Base-by-base conservation (phyloP, 1,139 yeast species). In the Suhomyces choctaworum region DNA sequence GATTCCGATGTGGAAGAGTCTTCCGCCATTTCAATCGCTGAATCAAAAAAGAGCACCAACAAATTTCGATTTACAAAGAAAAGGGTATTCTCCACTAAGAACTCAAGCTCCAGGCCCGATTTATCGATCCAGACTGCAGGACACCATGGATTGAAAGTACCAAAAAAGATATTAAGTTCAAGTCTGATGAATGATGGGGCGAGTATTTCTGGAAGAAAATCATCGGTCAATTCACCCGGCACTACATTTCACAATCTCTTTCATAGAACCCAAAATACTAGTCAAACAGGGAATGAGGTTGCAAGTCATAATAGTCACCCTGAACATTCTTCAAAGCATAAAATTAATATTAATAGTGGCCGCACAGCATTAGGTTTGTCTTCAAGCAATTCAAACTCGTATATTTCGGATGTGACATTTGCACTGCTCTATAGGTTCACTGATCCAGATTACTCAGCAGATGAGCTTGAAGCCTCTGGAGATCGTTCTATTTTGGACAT, bases 371-470 rank as follows among this genome's bases (percentile, higher is more conserved):
- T 68, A n/a, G 51, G 60, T 4, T 50, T 69, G 15, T 67, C 74
- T 0, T 68, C 74, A 2, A 67, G 61, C 40, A 69, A 61, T 41
- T 67, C 73, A 13, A 70, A 69, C 42, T 67, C 73, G 4, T 49
- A 49, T 14, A 56, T 70, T n/a, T 48, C 64, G 0, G 73, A 70
- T 39, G 45, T 56, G 1, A 51, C 48, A 25, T 55, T 60, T 33
- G 76, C 73, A 2, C 50, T 54, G 41, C 45, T 65, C 5, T 67
- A 57, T 47, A 65, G 62, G 33, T 70, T 69, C 43, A 66, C 75
- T 0, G 64, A 66, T 34, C 65, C 72, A 2, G 64, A 56, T 27
- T 61, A 53, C 41, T 40, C 60, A 1, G 39, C 54, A 5, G 70
- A 62, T 10, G 52, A 44, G 8, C 31, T 34, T 3, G 64, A 55